These are phyloP conservation scores for Penicillium diatomitis DNA, from an alignment of 495 filamentous ascomycete genomes.

Conservation along the genomic window DNA sequence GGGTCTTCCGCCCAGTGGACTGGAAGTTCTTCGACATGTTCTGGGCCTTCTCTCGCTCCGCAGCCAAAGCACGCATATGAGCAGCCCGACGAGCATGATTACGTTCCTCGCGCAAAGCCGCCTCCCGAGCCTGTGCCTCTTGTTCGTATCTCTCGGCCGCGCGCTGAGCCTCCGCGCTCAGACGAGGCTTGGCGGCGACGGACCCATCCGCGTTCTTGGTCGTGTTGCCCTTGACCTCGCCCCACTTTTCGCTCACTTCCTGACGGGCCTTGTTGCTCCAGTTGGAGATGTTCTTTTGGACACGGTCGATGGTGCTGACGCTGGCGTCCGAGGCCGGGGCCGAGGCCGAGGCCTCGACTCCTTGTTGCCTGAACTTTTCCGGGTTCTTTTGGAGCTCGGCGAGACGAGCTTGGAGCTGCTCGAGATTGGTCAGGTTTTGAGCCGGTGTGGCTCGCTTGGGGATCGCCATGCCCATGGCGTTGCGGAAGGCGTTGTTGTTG, in stretches of 20 bases:
- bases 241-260: neutral
- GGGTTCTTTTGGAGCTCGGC: constrained; percentile 3
- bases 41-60: constrained; percentile 12
- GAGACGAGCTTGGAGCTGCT: constrained; percentile 1
- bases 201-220: constrained; percentile 13
- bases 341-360: neutral
- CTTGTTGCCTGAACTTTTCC: neutral
- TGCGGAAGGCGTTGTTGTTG: constrained; percentile 20
- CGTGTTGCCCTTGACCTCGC: neutral
- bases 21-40: constrained; percentile 7
- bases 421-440: neutral
- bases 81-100: constrained; percentile 15
- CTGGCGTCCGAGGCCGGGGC: neutral
- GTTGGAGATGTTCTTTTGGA: constrained; percentile 1
- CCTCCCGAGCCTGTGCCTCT: constrained; percentile 6
- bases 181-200: constrained; percentile 9
- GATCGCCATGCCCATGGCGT: constrained; percentile 16
- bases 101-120: constrained; percentile 9
- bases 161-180: constrained; percentile 7
- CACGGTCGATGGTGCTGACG: constrained; percentile 9
- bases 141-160: constrained; percentile 14
- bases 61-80: constrained; percentile 6
- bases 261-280: neutral
- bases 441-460: neutral
- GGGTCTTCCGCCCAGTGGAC: constrained; percentile 1